Evolutionary conservation across 2,329 filamentous ascomycete genomes (phyloP).

Genomic region (Curvularia lunata): DNA sequence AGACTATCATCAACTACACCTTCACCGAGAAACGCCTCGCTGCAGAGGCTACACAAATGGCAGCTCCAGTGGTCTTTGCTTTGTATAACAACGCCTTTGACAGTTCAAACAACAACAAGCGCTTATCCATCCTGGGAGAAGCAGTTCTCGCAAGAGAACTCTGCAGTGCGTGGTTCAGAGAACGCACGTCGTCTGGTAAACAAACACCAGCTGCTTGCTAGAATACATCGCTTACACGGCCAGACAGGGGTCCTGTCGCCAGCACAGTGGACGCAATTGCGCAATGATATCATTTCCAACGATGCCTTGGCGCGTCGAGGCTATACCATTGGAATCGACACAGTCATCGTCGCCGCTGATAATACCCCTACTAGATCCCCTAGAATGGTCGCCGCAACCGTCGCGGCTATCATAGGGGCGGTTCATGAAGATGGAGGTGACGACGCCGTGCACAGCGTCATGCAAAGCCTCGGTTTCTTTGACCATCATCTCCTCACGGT

Average conservation of each 20-base stretch:
- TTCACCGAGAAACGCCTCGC: slow-evolving; percentile 20
- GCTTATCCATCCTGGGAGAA: slow-evolving; percentile 22
- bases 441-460: slow-evolving; percentile 11
- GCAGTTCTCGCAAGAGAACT: slow-evolving; percentile 12
- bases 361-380: slow-evolving; percentile 7
- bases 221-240: background rate
- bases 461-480: slow-evolving; percentile 14
- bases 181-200: slow-evolving; percentile 14
- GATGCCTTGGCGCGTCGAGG: slow-evolving; percentile 5
- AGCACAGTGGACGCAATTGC: slow-evolving; percentile 13
- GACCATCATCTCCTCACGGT: slow-evolving; percentile 13
- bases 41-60: slow-evolving; percentile 24
- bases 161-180: slow-evolving; percentile 18
- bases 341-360: slow-evolving; percentile 8
- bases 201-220: background rate
- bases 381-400: slow-evolving; percentile 35
- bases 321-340: slow-evolving; percentile 1
- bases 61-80: background rate
- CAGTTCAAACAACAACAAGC: slow-evolving; percentile 15
- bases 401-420: slow-evolving; percentile 48
- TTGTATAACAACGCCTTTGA: background rate
- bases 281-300: slow-evolving; percentile 9
- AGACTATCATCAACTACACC: slow-evolving; percentile 10
- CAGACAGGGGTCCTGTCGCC: slow-evolving; percentile 4
- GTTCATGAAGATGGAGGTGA: slow-evolving; percentile 37